A percentile compares a stretch with the other conserved stretches of the same genome.
These are phyloP conservation scores for Primulina eburnea DNA, from an alignment of 257 asterid genomes.

Conservation along the genomic window DNA sequence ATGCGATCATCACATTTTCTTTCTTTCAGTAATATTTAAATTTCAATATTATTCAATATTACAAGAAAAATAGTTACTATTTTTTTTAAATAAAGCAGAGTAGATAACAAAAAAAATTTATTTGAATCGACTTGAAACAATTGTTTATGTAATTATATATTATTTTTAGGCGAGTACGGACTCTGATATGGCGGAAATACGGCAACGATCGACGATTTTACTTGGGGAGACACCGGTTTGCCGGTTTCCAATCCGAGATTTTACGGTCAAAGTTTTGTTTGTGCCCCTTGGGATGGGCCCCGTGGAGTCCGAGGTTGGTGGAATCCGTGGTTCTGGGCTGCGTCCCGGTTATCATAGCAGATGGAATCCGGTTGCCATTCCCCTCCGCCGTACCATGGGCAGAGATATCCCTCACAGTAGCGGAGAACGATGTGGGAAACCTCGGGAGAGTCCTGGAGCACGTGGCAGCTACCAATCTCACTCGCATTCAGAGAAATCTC, in stretches of 20 bases:
- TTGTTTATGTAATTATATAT: neutral
- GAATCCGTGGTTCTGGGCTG: conserved; percentile 88
- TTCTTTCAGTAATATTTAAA: too few relatives aligned
- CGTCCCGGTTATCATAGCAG: conserved; percentile 82
- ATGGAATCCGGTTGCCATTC: conserved; percentile 69
- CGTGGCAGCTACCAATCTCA: conserved; percentile 62
- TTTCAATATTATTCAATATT: too few relatives aligned
- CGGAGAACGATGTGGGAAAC: conserved; percentile 64
- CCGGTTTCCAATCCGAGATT: conserved; percentile 81
- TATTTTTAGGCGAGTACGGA: conserved; percentile 53
- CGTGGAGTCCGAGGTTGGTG: conserved; percentile 91
- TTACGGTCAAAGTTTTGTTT: conserved; percentile 71
- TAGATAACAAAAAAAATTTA: too few relatives aligned
- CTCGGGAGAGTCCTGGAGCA: conserved; percentile 58
- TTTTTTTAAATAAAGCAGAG: too few relatives aligned
- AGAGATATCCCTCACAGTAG: conserved; percentile 64
- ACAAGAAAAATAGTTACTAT: too few relatives aligned
- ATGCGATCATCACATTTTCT: too few relatives aligned
- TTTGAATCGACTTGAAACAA: too few relatives aligned
- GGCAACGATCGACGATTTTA: conserved; percentile 62
- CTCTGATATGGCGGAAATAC: conserved; percentile 57
- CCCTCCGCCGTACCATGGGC: conserved; percentile 74
- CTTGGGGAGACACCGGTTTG: conserved; percentile 54
- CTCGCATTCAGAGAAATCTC: conserved; percentile 53
- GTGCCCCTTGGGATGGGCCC: conserved; percentile 95